Evolutionary conservation across 179 eudicot genomes (phyloP).

Genomic region (Sideroxylon spinosum): DNA sequence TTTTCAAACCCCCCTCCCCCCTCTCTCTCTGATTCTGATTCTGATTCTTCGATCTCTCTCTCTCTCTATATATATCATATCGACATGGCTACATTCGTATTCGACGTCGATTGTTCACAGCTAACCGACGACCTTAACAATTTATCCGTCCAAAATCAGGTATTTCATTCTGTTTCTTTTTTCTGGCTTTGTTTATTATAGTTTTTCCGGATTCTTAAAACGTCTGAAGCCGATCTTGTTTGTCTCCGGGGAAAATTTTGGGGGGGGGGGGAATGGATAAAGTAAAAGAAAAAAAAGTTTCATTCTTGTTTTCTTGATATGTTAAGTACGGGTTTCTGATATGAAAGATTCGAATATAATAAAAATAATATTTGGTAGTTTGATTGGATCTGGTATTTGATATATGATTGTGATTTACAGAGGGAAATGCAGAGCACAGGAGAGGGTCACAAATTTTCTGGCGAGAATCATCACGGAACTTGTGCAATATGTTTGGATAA

Average conservation of each 20-base stretch:
- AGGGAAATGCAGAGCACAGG: constrained; percentile 32
- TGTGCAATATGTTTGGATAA: constrained; percentile 86
- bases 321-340: neutral
- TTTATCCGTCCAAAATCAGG: constrained; percentile 34
- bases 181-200: neutral
- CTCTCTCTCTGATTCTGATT: neutral
- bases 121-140: constrained; percentile 20
- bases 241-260: neutral
- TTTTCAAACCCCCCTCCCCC: neutral
- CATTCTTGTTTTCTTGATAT: neutral
- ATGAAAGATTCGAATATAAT: too few species aligned
- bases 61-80: neutral
- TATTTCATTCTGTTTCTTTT: constrained; percentile 7
- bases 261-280: neutral
- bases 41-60: neutral
- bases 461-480: constrained; percentile 52
- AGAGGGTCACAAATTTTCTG: constrained; percentile 20
- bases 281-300: neutral
- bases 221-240: constrained; percentile 13
- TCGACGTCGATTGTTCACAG: constrained; percentile 22
- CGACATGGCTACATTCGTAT: constrained; percentile 32
- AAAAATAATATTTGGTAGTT: neutral
- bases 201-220: neutral
- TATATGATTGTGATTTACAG: constrained; percentile 23
- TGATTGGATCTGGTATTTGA: neutral